A percentile compares a stretch with the other conserved stretches of the same genome.
These are phyloP conservation scores for Citrullus amarus DNA, from an alignment of 306 rosid genomes.

Conservation along the genomic window DNA sequence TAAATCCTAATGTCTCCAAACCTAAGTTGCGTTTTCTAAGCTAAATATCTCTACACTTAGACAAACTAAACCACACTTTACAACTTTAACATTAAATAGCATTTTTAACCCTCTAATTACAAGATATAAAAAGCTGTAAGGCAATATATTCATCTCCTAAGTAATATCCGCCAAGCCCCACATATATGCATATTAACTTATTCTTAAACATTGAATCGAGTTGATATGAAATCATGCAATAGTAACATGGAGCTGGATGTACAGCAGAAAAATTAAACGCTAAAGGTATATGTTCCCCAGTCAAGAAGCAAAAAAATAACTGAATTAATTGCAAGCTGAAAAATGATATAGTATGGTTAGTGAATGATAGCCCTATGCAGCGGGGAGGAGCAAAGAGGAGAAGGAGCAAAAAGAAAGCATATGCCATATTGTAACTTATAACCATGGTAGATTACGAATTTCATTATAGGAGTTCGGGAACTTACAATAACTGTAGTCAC, in stretches of 20 bases:
- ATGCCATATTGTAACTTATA: not conserved
- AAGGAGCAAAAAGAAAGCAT: not conserved
- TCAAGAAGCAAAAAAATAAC: not conserved
- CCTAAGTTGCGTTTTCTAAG: not conserved
- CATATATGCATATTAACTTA: not conserved
- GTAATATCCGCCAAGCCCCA: not conserved
- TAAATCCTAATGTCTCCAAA: not conserved
- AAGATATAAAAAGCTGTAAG: not conserved
- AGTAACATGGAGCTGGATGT: not conserved
- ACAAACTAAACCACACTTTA: not conserved
- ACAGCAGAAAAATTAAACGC: not conserved
- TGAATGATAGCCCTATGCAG: not conserved
- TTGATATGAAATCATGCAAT: not conserved
- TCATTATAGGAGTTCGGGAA: not conserved
- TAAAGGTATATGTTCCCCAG: not conserved
- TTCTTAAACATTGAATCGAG: not conserved
- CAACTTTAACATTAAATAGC: not conserved
- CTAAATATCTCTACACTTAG: not conserved
- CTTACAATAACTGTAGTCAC: constrained; percentile 87
- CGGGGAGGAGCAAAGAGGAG: not conserved
- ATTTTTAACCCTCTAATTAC: not conserved
- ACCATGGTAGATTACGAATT: not conserved
- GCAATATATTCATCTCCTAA: not conserved
- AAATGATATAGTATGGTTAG: not conserved
- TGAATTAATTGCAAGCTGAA: not conserved